These are phyloP conservation scores for Chlamydomonas sp. DNA, from an alignment of 139 green algal species.

Conservation along the genomic window DNA sequence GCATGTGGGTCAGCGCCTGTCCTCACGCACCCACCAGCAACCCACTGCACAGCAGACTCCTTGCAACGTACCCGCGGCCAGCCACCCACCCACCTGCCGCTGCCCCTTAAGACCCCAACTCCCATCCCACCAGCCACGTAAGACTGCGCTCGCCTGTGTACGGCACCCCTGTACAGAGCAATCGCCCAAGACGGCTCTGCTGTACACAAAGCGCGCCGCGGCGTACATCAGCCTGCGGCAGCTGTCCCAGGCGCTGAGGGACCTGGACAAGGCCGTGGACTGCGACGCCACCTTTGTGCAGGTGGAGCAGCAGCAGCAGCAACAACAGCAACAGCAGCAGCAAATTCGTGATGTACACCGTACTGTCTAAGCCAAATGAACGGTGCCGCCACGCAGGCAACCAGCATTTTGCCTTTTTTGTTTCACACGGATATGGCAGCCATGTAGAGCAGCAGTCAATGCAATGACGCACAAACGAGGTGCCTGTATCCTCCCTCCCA, in stretches of 20 bases:
- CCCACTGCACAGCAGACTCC: no score
- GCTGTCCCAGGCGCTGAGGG: slow-evolving; percentile 52
- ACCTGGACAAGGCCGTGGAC: slow-evolving; percentile 57
- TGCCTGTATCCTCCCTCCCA: not conserved
- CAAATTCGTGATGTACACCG: no score
- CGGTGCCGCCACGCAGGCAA: no score
- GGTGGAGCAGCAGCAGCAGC: not conserved
- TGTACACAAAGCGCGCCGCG: slow-evolving; percentile 69
- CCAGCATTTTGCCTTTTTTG: no score
- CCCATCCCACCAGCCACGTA: not conserved
- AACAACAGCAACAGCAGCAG: no score
- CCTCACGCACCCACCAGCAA: no score
- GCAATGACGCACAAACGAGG: not conserved
- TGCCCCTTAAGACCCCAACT: not conserved
- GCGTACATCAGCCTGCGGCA: slow-evolving; percentile 62
- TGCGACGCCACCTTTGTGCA: slow-evolving; percentile 45
- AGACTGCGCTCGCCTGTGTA: not conserved
- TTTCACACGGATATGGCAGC: no score
- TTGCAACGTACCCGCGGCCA: no score
- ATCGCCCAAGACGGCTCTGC: slow-evolving; percentile 40
- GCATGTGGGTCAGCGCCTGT: no score
- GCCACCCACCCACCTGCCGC: no score
- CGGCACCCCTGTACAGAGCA: slow-evolving; percentile 23
- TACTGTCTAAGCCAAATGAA: no score
- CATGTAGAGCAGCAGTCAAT: no score